These are phyloP conservation scores for Pseudonitzschia pungens DNA, from an alignment of 108 stramenopile genomes.

Conservation along the genomic window DNA sequence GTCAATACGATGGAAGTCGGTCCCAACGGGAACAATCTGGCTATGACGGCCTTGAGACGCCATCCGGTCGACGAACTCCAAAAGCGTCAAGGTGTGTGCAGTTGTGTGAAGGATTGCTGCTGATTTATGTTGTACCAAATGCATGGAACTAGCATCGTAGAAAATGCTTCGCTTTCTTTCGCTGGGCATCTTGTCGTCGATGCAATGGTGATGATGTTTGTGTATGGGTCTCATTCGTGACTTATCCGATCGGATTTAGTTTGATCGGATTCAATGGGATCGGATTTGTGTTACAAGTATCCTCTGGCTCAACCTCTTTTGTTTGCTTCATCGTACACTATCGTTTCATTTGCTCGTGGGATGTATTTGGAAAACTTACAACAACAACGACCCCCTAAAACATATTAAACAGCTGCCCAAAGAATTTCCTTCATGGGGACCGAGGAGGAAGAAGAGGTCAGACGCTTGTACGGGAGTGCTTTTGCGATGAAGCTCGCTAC, in stretches of 20 bases:
- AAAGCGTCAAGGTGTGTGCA: slow-evolving; percentile 47
- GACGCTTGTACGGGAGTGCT: slow-evolving; percentile 81
- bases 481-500: slow-evolving; percentile 87
- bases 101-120: not conserved
- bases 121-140: not conserved
- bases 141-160: too few species aligned
- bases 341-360: not conserved
- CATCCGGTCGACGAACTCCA: slow-evolving; percentile 87
- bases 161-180: too few species aligned
- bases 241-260: too few species aligned
- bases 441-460: slow-evolving; percentile 51
- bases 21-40: slow-evolving; percentile 75
- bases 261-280: too few species aligned
- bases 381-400: too few species aligned
- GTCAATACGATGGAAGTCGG: slow-evolving; percentile 74
- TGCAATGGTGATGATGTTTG: too few species aligned
- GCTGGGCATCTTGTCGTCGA: too few species aligned
- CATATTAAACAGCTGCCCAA: slow-evolving; percentile 15
- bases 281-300: too few species aligned
- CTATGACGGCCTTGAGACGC: slow-evolving; percentile 53
- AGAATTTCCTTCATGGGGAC: slow-evolving; percentile 36
- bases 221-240: too few species aligned
- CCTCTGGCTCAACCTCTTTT: not conserved
- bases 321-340: too few species aligned
- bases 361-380: too few species aligned